phyloP scores from a whole-genome alignment of 1,139 yeast genomes.

The Nakaseomyces glabratus region DNA sequence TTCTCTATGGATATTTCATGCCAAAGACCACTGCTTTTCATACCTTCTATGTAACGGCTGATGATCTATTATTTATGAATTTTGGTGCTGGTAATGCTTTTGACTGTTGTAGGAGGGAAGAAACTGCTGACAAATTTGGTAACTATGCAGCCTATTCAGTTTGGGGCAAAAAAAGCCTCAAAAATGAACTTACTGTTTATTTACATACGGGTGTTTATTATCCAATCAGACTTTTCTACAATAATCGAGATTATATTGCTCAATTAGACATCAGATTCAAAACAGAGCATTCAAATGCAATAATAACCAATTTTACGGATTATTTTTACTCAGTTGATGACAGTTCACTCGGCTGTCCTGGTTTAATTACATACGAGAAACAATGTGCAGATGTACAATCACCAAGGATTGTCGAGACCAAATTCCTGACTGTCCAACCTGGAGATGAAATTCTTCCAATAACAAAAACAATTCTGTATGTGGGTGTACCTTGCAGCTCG shows the following conservation, averaged over 20 bases:
- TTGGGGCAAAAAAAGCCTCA: background rate
- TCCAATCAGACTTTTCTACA: slow-evolving; percentile 4
- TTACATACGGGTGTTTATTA: background rate
- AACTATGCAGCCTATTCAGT: slow-evolving; percentile 2
- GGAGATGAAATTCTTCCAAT: background rate
- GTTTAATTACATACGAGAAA: background rate
- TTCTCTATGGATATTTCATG: slow-evolving; percentile 1
- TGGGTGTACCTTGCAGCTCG: slow-evolving; percentile 1
- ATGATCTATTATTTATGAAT: slow-evolving; percentile 1
- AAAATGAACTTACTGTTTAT: background rate
- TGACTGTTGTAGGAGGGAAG: background rate
- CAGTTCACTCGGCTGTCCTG: background rate
- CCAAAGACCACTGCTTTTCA: background rate
- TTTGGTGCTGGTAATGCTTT: slow-evolving; percentile 5
- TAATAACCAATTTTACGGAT: slow-evolving; percentile 1
- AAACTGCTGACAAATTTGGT: slow-evolving; percentile 1
- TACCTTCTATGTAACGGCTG: slow-evolving; percentile 1
- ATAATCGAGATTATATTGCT: slow-evolving; percentile 3
- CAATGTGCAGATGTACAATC: background rate
- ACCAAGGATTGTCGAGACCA: background rate
- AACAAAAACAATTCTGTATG: background rate
- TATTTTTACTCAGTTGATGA: background rate
- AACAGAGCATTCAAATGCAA: background rate
- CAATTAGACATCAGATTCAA: background rate
- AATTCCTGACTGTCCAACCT: background rate